Evolutionary conservation across 2,329 filamentous ascomycete genomes (phyloP), one percentile per base, ranked within the genome.

Genomic region (Diaporthe amygdali): DNA sequence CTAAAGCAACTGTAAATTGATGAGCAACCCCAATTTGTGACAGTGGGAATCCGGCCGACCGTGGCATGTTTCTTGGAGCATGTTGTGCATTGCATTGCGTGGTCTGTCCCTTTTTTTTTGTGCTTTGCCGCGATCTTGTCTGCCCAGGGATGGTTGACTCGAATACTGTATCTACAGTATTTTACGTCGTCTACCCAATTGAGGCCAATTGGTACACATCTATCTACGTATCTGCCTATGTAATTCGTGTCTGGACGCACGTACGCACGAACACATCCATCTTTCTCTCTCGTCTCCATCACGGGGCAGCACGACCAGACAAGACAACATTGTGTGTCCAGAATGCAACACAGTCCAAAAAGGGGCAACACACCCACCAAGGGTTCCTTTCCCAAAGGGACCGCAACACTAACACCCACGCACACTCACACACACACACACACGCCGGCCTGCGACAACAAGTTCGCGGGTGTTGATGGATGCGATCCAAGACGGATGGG

Each of bases 1-100:
- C 59, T 64, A 64, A 49, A 64, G 59, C 59, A 64, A 64, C 44
- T 49, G 59, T 64, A 49, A 64, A 64, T 64, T 64, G 44, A 46
- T 49, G 59, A 27, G 59, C 59, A 64, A 41, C 41, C 34, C 59
- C 59, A 63, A 63, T 63, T 47, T 63, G 59, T 63, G 59, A 47
- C 41, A 25, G 59, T 63, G 59, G 59, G 59, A 63, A 47, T 63
- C 41, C 59, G 37, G 37, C 55, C 55, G 37, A 61, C 55, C 37
- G 55, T 61, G 55, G 55, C 59, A 47, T 47, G 41, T 63, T 47
- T 41, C 59, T 63, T 63, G 59, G 59, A 63, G 59, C 59, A 47
- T 63, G 55, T 61, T 61, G 55, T 44, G 55, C 55, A 61, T 63
- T 63, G 59, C 59, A 63, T 22, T 47, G 59, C 27, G 59, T 32